Evolutionary conservation across 129 eudicot genomes (phyloP).

Genomic region (Artemisia tridentata): DNA sequence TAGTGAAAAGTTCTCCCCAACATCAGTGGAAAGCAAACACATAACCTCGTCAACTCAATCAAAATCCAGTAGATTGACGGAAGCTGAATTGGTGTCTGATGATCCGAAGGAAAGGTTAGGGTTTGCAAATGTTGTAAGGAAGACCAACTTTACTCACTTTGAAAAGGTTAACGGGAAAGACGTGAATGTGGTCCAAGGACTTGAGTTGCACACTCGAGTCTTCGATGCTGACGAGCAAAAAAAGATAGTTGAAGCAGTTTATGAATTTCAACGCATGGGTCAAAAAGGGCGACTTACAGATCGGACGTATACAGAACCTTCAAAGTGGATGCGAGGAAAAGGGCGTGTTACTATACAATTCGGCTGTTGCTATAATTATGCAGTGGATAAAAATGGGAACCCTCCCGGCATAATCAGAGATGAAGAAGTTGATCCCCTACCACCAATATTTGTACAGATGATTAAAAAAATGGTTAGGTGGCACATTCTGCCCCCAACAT

Average conservation of each 20-base stretch:
- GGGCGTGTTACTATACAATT: slow-evolving; percentile 78
- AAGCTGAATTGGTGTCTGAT: slow-evolving; percentile 25
- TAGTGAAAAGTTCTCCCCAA: slow-evolving; percentile 32
- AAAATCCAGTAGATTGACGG: slow-evolving; percentile 10
- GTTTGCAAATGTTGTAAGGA: slow-evolving; percentile 41
- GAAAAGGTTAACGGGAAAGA: slow-evolving; percentile 50
- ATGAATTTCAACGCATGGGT: slow-evolving; percentile 60
- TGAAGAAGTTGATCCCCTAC: slow-evolving; percentile 72
- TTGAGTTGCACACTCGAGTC: slow-evolving; percentile 62
- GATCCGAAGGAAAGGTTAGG: slow-evolving; percentile 39
- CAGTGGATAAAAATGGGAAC: slow-evolving; percentile 69
- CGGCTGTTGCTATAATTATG: slow-evolving; percentile 82
- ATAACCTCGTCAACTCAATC: slow-evolving; percentile 9
- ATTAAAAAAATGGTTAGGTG: slow-evolving; percentile 61
- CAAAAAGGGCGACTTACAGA: slow-evolving; percentile 66
- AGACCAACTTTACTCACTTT: slow-evolving; percentile 41
- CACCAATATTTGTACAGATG: slow-evolving; percentile 53
- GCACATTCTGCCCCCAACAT: slow-evolving; percentile 61
- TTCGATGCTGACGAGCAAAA: slow-evolving; percentile 54
- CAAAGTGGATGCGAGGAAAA: slow-evolving; percentile 87
- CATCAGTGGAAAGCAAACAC: slow-evolving; percentile 38
- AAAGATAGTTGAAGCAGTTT: slow-evolving; percentile 52
- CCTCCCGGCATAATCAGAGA: slow-evolving; percentile 64
- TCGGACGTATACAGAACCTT: slow-evolving; percentile 65
- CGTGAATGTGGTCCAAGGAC: slow-evolving; percentile 57